A percentile compares a stretch with the other conserved stretches of the same genome.
Evolutionary conservation across 257 asterid genomes (phyloP).

Genomic region (Eustoma russellianum): DNA sequence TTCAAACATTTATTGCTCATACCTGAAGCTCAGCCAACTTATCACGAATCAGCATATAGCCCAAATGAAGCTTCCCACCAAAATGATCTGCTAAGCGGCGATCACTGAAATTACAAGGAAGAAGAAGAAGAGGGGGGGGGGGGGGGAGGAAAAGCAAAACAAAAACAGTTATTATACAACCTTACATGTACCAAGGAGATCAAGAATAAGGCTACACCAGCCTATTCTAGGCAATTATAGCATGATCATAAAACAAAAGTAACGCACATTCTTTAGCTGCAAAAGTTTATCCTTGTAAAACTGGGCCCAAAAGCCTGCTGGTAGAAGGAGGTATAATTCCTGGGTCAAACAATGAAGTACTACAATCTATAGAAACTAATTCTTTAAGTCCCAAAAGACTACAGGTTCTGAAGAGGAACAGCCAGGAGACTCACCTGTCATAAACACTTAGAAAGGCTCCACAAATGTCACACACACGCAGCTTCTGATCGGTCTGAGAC

Average conservation of each 20-base stretch:
- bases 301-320: slow-evolving; percentile 99
- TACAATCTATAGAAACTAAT: slow-evolving; percentile 36
- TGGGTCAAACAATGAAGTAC: slow-evolving; percentile 63
- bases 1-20: slow-evolving; percentile 8
- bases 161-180: neutral
- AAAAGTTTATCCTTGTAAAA: slow-evolving; percentile 92
- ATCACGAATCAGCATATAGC: slow-evolving; percentile 91
- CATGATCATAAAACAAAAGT: slow-evolving; percentile 57
- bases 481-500: slow-evolving; percentile 92
- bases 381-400: slow-evolving; percentile 25
- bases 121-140: too few relatives aligned
- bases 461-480: slow-evolving; percentile 95
- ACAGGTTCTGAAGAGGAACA: neutral
- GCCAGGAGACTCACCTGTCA: slow-evolving; percentile 50
- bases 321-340: slow-evolving; percentile 83
- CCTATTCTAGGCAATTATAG: slow-evolving; percentile 34
- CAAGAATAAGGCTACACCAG: slow-evolving; percentile 12
- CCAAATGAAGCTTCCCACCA: slow-evolving; percentile 98
- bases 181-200: slow-evolving; percentile 1
- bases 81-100: slow-evolving; percentile 99
- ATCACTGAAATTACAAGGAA: slow-evolving; percentile 47
- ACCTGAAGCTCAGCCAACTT: slow-evolving; percentile 93
- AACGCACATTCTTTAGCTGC: slow-evolving; percentile 98
- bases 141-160: neutral
- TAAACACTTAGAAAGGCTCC: slow-evolving; percentile 91